Base-by-base conservation (phyloP, 768 basidiomycete genomes). In the Wakefieldia striispora region DNA sequence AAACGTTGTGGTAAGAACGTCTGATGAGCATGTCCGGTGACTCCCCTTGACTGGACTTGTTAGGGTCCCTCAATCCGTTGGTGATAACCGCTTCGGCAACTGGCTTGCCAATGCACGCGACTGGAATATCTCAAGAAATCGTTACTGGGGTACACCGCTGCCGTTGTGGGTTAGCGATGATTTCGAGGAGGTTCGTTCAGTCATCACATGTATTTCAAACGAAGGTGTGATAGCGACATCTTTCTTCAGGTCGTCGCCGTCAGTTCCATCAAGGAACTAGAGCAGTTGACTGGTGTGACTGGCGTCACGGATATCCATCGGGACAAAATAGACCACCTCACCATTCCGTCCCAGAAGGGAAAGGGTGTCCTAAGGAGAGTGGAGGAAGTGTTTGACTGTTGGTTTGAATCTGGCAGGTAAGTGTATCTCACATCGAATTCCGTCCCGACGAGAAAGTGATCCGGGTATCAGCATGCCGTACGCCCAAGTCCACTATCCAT, bases 301-400 rank as follows among this genome's bases (percentile, higher is more conserved):
- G 89, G 86, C 31, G 88, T 97, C 68, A 88, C 74, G 13, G 95
- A 99, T 68, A 70, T 99, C 38, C 95, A 98, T 70, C 77, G 95
- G 47, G 93, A 99, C 55, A 91, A 83, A 62, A 93, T 99, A 61
- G 95, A 98, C 66, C 83, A 91, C 64, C 90, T 99, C 72, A 95
- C 91, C 43, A 97, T 98, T 61, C 97, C 95, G 10, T 97, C 94
- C 17, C 75, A 85, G 64, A 71, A 81, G 66, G 95, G 95, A 45
- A 95, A 91, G 60, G 95, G 95, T 14, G 69, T 70, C 11, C 72
- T 99, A 20, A 90, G 80, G 69, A 85, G 97, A 42, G 78, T 97
- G n/a, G 91, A 97, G 51, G 97, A 98, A 68, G 93, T 99, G 33
- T 98, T 99, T 64, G 97, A 99, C 65, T 99, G 97, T 63, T 99